Evolutionary conservation across 1,284 basidiomycete genomes (phyloP), one percentile per base, ranked within the genome.

Genomic region (Singerocomus inundabilis): DNA sequence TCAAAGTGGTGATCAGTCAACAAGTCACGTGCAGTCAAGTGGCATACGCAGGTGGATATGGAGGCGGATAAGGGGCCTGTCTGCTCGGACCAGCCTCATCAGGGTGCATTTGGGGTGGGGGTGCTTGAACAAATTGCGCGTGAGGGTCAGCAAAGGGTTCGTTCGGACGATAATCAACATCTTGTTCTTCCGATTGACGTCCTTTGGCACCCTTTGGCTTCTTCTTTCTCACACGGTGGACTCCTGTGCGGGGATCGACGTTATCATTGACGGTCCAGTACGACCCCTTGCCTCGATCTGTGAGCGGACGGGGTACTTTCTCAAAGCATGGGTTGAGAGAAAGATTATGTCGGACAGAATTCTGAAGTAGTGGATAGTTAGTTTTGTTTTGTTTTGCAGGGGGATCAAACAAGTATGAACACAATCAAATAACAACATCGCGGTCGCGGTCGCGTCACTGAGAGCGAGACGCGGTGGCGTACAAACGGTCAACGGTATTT

Each of bases 321-420:
- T 93, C 86, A 66, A 95, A 95, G 61, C 91, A 94, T 54, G 93
- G 91, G 67, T 96, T 96, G 55, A 96, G 79, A 8, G 91, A 94
- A 18, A 97, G 79, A 61, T 95, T 96, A 72, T 96, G 93, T 42
- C 93, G 85, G 57, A 97, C 93, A 35, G 93, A 96, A 69, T 96
- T 96, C 86, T 97, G 62, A 21, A 47, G 55, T 47, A 56, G 57
- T 46, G 53, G 2, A 42, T 51, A 29, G 48, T 61, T 59, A 68
- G 56, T 57, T 60, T 55, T 59, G 60, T 54, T 57, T 55, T 56
- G 57, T 59, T 66, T 56, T 58, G 57, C 38, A 48, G 46, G 13
- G 46, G 33, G 44, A 51, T 59, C 59, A 65, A 68, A 73, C 77
- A 81, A 80, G 72, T 70, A 69, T 70, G 60, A 70, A 81, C 70